Evolutionary conservation across 805 yeast species (phyloP), one percentile per base, ranked within the genome.

Genomic region (Nakazawaea ambrosiae): DNA sequence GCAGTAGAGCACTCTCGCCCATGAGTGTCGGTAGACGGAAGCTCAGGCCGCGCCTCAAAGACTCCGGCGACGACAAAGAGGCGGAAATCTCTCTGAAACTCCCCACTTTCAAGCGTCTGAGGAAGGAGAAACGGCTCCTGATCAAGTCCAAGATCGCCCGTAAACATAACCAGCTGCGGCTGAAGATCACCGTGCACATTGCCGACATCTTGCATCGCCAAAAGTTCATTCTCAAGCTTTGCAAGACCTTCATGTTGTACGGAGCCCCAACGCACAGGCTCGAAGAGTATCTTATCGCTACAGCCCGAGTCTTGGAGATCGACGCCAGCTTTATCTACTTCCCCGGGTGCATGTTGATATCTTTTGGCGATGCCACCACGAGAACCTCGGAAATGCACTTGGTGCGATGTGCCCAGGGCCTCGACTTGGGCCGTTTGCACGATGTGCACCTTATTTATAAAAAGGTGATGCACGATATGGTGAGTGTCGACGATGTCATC

Each of bases 211-310:
- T 84, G 15, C 89, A 85, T 49, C 69, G 90, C 38, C 92, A 84
- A 51, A 65, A 85, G 29, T 85, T 86, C 49, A 77, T 85, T 42
- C 58, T 84, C 46, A 65, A 87, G 31, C 68, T 85, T 66, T 84
- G 94, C 50, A 70, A 80, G 27, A 89, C 90, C 0, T 60, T 85
- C 28, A 85, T 85, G 95, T 61, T 81, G 43, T 85, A 75, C 49
- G 95, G 95, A 26, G 95, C 95, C 0, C 95, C 95, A 2, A 82
- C 92, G 0, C 95, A 85, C 53, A 68, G 95, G 48, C 60, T 85
- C 37, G 95, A 86, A 54, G 95, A 85, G 47, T 85, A 84, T 53
- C 70, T 86, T 78, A 70, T 76, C 19, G 81, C 81, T 84, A 84
- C 94, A 1, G 75, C 89, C 14, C 67, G 92, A 41, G 90, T 85